Evolutionary conservation across 192 early-diverging fungal species (phyloP).

Genomic region (Backusella mclennaniae): DNA sequence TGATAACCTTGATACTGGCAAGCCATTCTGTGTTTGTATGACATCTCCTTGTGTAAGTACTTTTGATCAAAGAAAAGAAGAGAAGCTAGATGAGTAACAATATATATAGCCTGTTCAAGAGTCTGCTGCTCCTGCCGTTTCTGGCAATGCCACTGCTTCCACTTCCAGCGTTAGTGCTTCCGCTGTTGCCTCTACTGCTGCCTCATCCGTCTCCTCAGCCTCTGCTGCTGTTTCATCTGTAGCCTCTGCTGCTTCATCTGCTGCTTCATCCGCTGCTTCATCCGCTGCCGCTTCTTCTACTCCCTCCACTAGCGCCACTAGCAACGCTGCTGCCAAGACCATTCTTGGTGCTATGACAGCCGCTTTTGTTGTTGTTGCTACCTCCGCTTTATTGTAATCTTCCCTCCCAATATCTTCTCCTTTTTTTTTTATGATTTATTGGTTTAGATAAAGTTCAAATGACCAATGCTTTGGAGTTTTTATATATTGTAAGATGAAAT

Average conservation of each 20-base stretch:
- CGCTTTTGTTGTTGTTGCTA: background rate
- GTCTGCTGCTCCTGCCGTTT: background rate
- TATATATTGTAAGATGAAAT: background rate
- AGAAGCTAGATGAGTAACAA: background rate
- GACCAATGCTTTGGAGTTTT: background rate
- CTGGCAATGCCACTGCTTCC: background rate
- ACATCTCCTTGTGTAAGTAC: conserved; percentile 8
- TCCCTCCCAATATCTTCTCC: background rate
- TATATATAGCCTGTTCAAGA: background rate
- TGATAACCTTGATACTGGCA: conserved; percentile 10
- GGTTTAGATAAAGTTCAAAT: background rate
- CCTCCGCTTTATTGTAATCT: conserved; percentile 1
- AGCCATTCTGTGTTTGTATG: conserved; percentile 12
- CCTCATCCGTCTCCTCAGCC: background rate
- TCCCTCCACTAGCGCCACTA: background rate
- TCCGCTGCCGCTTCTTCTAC: background rate
- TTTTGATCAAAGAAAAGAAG: background rate
- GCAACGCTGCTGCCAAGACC: background rate
- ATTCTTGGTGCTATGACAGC: background rate
- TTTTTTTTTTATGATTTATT: background rate
- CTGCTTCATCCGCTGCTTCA: background rate
- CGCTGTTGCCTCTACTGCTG: background rate
- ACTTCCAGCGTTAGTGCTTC: background rate
- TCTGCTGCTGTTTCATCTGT: background rate
- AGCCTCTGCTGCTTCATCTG: no score